Conservation (phyloP, 1,284 basidiomycete genomes). For the Puccinia sorghi region DNA sequence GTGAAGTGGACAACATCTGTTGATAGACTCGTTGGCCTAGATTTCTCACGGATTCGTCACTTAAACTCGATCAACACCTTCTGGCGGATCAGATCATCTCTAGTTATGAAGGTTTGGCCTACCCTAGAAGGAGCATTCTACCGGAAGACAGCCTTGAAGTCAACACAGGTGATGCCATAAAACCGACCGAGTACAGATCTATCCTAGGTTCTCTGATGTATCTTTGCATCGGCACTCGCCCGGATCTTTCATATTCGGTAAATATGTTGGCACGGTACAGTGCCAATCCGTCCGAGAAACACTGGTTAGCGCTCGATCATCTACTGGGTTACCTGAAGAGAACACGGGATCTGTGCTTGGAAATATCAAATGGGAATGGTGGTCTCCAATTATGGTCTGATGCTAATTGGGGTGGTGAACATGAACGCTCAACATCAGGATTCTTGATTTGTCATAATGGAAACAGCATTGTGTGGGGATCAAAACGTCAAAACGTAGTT, state of each 20-base stretch:
- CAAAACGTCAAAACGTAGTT: background rate
- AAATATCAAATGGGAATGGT: background rate
- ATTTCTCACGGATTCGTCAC: too few relatives aligned
- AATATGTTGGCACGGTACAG: conserved; percentile 11
- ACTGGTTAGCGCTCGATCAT: background rate
- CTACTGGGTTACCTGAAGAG: conserved; percentile 9
- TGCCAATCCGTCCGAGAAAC: background rate
- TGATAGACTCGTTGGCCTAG: too few relatives aligned
- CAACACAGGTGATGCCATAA: background rate
- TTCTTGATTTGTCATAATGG: conserved; percentile 4
- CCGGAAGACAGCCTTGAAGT: background rate
- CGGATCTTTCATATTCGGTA: background rate
- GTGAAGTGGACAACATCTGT: background rate
- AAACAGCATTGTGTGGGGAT: background rate
- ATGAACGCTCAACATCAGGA: background rate
- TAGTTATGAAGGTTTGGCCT: background rate
- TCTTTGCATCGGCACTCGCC: background rate
- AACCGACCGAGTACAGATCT: background rate
- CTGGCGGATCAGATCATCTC: background rate
- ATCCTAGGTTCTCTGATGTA: conserved; percentile 12
- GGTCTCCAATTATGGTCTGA: background rate
- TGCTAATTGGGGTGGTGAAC: conserved; percentile 29
- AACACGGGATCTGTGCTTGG: background rate
- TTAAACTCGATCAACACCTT: background rate
- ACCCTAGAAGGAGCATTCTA: background rate